Conservation (phyloP, 2,329 filamentous ascomycete species). For the Monosporascus cannonballus region DNA sequence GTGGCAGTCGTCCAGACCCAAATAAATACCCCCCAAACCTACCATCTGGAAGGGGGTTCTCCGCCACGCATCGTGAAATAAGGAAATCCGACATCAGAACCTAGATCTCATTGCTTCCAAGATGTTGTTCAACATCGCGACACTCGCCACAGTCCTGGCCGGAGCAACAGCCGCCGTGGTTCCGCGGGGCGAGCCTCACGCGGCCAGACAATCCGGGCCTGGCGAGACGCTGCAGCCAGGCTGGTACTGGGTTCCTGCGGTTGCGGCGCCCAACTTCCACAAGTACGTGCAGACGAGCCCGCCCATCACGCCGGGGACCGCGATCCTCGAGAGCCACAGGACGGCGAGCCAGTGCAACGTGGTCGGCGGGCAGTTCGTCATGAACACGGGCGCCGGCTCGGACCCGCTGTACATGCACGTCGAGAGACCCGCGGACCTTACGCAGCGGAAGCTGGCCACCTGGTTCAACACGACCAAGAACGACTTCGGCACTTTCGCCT, state of each 20-base stretch:
- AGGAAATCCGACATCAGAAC: too few relatives aligned
- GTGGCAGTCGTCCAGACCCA: too few relatives aligned
- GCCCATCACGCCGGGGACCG: slow-evolving; percentile 36
- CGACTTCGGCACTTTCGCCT: slow-evolving; percentile 50
- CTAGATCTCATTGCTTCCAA: background rate
- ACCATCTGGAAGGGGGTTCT: too few relatives aligned
- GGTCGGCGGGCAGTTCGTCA: slow-evolving; percentile 47
- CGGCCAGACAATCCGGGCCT: slow-evolving; percentile 3
- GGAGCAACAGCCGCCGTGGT: background rate
- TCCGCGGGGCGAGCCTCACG: background rate
- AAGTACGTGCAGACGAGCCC: slow-evolving; percentile 46
- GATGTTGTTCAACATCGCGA: slow-evolving; percentile 1
- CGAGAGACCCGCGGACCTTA: slow-evolving; percentile 37
- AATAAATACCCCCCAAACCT: too few relatives aligned
- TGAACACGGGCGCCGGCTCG: slow-evolving; percentile 34
- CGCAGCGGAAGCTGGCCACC: slow-evolving; percentile 42
- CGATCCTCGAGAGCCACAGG: slow-evolving; percentile 43
- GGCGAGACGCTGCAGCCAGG: slow-evolving; percentile 38
- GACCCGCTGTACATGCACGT: slow-evolving; percentile 40
- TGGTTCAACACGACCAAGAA: slow-evolving; percentile 46
- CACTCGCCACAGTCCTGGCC: background rate
- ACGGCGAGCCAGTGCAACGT: slow-evolving; percentile 55
- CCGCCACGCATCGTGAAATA: too few relatives aligned
- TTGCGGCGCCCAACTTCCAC: slow-evolving; percentile 51
- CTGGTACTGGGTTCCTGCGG: slow-evolving; percentile 53